Conservation (phyloP, 192 early-diverging fungal genomes). For the Oehlia diaphana region DNA sequence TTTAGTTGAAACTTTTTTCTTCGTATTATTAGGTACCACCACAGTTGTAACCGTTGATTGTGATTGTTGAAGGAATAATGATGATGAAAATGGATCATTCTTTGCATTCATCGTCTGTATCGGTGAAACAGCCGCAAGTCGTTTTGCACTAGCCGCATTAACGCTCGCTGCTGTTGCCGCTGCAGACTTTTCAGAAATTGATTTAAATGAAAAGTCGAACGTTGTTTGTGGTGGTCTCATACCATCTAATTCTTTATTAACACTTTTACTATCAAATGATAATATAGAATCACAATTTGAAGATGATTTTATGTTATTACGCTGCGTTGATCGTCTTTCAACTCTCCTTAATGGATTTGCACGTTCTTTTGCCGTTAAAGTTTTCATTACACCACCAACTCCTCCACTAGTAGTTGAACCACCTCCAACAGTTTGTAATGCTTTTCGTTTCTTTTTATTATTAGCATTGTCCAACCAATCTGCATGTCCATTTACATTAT, state of each 20-base stretch:
- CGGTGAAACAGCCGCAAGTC: conserved; percentile 27
- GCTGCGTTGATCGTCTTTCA: conserved; percentile 13
- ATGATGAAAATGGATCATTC: conserved; percentile 27
- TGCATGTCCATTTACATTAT: conserved; percentile 18
- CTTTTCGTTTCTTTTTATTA: conserved; percentile 32
- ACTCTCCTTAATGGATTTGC: conserved; percentile 27
- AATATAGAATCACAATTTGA: background rate
- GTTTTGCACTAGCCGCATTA: conserved; percentile 24
- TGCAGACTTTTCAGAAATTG: conserved; percentile 20
- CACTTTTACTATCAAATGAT: conserved; percentile 5
- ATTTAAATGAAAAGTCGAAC: conserved; percentile 31
- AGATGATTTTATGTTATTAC: background rate
- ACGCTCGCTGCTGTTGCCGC: conserved; percentile 24
- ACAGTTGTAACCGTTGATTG: background rate
- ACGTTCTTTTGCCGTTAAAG: conserved; percentile 15
- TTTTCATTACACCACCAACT: conserved; percentile 25
- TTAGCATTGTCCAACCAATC: conserved; percentile 33
- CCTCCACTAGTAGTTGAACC: conserved; percentile 11
- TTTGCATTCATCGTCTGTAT: conserved; percentile 30
- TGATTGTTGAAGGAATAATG: conserved; percentile 12
- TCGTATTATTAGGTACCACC: background rate
- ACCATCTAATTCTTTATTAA: conserved; percentile 10
- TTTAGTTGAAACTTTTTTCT: conserved; percentile 28
- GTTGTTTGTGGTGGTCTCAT: conserved; percentile 24
- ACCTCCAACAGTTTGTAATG: conserved; percentile 29